Conservation (phyloP, 306 rosid genomes). For the Potentilla sterilis region DNA sequence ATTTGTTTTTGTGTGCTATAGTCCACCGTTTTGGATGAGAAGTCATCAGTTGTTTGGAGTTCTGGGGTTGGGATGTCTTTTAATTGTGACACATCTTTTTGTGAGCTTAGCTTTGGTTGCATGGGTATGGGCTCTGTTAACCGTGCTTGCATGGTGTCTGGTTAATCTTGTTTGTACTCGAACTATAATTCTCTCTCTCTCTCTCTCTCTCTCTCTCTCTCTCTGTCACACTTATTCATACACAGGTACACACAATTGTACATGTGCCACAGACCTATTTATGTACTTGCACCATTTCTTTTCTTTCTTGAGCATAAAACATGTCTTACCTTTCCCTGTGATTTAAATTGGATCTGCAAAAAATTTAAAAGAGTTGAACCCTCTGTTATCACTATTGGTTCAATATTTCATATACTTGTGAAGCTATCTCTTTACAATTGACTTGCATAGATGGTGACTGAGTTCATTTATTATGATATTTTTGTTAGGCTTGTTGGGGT, state of each 20-base stretch:
- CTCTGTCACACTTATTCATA: not conserved
- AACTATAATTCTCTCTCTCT: not conserved
- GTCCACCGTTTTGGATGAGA: too few relatives aligned
- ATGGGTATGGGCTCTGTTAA: too few relatives aligned
- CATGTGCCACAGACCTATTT: not conserved
- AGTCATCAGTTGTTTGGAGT: too few relatives aligned
- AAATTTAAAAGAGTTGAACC: not conserved
- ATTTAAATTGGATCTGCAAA: not conserved
- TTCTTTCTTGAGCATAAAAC: not conserved
- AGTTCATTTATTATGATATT: slow-evolving; percentile 20
- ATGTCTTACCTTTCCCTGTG: not conserved
- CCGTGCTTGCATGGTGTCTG: not conserved
- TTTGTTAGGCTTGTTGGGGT: slow-evolving; percentile 71
- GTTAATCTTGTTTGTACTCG: slow-evolving; percentile 2
- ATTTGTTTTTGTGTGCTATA: not conserved
- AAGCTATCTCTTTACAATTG: not conserved
- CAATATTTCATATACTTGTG: slow-evolving; percentile 23
- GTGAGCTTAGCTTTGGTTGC: too few relatives aligned
- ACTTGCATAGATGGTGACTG: slow-evolving; percentile 26
- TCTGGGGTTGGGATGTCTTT: too few relatives aligned
- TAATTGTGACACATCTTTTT: too few relatives aligned
- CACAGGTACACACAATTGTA: not conserved
- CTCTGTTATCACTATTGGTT: not conserved
- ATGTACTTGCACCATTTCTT: not conserved
- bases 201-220: not conserved